Evolutionary conservation across 179 eudicot species (phyloP).

Genomic region (Carnegiea gigantea): DNA sequence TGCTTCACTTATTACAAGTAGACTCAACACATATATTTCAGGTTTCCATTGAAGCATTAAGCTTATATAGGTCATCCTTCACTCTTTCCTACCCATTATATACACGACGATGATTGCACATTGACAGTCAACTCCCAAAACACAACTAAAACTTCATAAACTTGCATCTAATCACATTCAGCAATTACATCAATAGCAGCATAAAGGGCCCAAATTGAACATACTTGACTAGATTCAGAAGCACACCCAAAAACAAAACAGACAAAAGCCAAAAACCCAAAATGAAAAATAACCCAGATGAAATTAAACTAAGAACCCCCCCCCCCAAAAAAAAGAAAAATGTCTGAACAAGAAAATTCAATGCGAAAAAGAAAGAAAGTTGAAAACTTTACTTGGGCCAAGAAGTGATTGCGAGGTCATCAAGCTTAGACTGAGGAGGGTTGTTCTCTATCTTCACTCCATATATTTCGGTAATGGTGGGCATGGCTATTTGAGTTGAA

Average conservation of each 20-base stretch:
- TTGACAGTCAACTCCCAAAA: background rate
- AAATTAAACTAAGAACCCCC: too few species aligned
- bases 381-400: slow-evolving; percentile 38
- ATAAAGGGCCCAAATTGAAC: background rate
- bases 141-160: background rate
- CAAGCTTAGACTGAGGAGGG: slow-evolving; percentile 46
- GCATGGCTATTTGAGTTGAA: slow-evolving; percentile 7
- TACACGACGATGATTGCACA: background rate
- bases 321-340: too few species aligned
- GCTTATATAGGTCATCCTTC: too few species aligned
- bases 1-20: background rate
- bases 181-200: background rate
- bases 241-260: background rate
- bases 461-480: slow-evolving; percentile 17
- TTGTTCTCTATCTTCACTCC: slow-evolving; percentile 39
- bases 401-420: slow-evolving; percentile 37
- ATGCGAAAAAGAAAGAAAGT: background rate
- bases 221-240: background rate
- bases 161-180: background rate
- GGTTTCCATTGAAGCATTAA: background rate
- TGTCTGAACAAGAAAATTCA: background rate
- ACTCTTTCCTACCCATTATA: background rate
- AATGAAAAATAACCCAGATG: background rate
- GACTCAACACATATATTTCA: background rate
- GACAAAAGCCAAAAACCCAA: background rate